Evolutionary conservation across 2,329 filamentous ascomycete genomes (phyloP).

Genomic region (Penicillium fuscoglaucum): DNA sequence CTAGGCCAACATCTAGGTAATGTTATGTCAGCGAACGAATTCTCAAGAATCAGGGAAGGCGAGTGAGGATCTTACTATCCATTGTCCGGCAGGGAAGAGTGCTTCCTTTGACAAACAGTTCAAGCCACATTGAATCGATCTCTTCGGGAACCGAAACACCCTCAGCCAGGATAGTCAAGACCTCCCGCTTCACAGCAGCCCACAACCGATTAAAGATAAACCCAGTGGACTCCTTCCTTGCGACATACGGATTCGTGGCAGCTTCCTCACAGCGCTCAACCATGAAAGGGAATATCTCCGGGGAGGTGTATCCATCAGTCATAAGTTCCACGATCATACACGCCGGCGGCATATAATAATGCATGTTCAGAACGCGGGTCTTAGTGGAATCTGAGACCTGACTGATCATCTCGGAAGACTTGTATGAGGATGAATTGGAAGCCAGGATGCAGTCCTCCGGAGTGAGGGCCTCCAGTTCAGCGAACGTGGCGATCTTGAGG

Average conservation of each 20-base stretch:
- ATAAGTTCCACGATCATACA: constrained; percentile 54
- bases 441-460: constrained; percentile 50
- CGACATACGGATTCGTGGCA: constrained; percentile 46
- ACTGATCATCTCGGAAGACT: constrained; percentile 48
- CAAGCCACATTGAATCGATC: constrained; percentile 51
- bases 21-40: not conserved
- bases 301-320: constrained; percentile 50
- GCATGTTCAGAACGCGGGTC: constrained; percentile 50
- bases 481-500: too few species aligned
- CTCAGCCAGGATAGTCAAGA: constrained; percentile 52
- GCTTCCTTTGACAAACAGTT: constrained; percentile 39
- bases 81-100: constrained; percentile 44
- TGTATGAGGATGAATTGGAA: constrained; percentile 56
- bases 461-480: too few species aligned
- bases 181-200: constrained; percentile 58
- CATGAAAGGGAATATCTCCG: constrained; percentile 50
- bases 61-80: constrained; percentile 37
- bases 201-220: constrained; percentile 58
- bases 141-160: constrained; percentile 52
- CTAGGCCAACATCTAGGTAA: constrained; percentile 47
- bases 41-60: not conserved
- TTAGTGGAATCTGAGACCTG: constrained; percentile 43
- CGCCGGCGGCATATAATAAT: constrained; percentile 54
- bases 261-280: constrained; percentile 42
- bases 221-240: constrained; percentile 52